Percentiles rank a stretch among this genome's conserved stretches.
Evolutionary conservation across 2,329 filamentous ascomycete species (phyloP).

Genomic region (Colletotrichum truncatum): DNA sequence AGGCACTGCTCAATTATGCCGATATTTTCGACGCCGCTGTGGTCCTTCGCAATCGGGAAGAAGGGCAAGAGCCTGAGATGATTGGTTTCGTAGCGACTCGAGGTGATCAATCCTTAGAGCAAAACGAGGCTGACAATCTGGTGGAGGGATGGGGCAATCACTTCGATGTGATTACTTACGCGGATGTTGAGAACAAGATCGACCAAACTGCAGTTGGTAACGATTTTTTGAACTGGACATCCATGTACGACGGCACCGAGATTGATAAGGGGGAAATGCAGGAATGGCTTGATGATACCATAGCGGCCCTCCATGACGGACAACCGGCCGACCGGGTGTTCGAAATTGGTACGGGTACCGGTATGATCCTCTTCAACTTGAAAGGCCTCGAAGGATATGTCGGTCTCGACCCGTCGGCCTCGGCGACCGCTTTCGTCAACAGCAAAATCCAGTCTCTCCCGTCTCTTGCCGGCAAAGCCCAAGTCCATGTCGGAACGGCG

Average conservation of each 20-base stretch:
- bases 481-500: slow-evolving; percentile 35
- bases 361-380: slow-evolving; percentile 44
- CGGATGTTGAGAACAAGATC: too few relatives aligned
- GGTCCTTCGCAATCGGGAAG: too few relatives aligned
- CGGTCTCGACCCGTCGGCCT: slow-evolving; percentile 38
- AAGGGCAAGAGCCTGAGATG: too few relatives aligned
- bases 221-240: slow-evolving; percentile 43
- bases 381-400: slow-evolving; percentile 31
- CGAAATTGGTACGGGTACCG: slow-evolving; percentile 41
- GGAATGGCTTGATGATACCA: slow-evolving; percentile 43
- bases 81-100: too few relatives aligned
- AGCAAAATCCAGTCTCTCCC: slow-evolving; percentile 26
- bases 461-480: slow-evolving; percentile 14
- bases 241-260: slow-evolving; percentile 39
- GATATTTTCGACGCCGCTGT: too few relatives aligned
- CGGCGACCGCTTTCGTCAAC: slow-evolving; percentile 34
- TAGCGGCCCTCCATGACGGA: slow-evolving; percentile 28
- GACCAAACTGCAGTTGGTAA: slow-evolving; percentile 28
- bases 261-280: slow-evolving; percentile 40
- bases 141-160: background rate
- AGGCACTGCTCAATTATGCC: too few relatives aligned
- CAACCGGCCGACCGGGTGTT: slow-evolving; percentile 32
- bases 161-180: background rate
- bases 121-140: too few relatives aligned
- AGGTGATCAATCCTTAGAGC: too few relatives aligned